Base-by-base conservation (phyloP, 495 filamentous ascomycete species). In the Hamigera avellanea region DNA sequence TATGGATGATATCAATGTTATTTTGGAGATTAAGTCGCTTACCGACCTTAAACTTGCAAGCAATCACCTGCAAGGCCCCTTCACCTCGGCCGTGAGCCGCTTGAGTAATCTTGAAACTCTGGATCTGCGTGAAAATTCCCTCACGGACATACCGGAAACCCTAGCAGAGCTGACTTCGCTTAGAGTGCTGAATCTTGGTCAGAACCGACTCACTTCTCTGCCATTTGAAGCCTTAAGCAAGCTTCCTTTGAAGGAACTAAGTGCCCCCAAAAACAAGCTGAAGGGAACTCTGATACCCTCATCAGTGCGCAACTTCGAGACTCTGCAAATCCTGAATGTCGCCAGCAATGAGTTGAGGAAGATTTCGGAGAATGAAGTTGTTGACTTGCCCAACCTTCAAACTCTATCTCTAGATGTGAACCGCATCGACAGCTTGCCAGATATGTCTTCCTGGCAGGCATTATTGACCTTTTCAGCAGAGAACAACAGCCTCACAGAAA, bases 21-120 rank as follows among this genome's bases (percentile, higher is more conserved):
- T 96, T 12, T 64, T 72, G 19, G 74, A 86, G 48, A 76, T 95
- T 23, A 50, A 53, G 3, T 67, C 70, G 14, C 62, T 99, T 15
- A 69, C 76, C 17, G 87, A 95, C 42, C 64, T 99, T 6, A 88
- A 80, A 45, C 62, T 99, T 2, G 79, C 77, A 10, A 80, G 85
- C 18, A 96, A 96, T 44, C 58, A 69, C 6, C 52, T 99, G 4
- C 60, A 75, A 26, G 87, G 84, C 6, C 48, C 64, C 3, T 57
- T 95, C 5, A 62, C 75, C 38, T 36, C 66, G 1, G 59, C 61
- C 23, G 66, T 93, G 30, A 50, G 64, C 14, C 65, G 64, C 19
- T 59, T 96, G 32, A 50, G 48, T 19, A 72, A 78, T 15, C 63
- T 99, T 4, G 87, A 95, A 47, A 62, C 72, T 26, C 64, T 96